Conservation (phyloP, 2,329 filamentous ascomycete species). For the Venturia oleaginea region DNA sequence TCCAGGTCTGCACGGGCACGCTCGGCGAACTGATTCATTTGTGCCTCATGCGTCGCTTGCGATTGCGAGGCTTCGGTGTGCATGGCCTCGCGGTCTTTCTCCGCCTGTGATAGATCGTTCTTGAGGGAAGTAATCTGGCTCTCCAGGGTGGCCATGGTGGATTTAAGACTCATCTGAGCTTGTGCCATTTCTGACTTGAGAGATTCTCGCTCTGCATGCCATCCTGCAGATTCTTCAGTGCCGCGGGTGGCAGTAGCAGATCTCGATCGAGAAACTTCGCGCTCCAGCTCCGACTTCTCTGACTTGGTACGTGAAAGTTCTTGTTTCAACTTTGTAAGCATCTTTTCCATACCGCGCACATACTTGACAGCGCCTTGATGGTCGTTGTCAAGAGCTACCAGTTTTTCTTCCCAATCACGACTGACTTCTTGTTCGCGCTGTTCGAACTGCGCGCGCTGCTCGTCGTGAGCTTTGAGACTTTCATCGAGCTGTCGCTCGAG, state of each 20-base stretch:
- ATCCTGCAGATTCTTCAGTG: constrained; percentile 40
- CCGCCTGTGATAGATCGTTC: constrained; percentile 56
- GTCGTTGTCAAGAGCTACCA: constrained; percentile 89
- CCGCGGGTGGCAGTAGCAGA: constrained; percentile 32
- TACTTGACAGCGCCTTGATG: constrained; percentile 98
- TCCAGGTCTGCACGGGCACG: constrained; percentile 62
- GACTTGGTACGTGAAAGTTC: constrained; percentile 88
- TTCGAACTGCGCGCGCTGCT: constrained; percentile 70
- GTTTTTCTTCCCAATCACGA: constrained; percentile 79
- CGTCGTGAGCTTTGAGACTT: constrained; percentile 72
- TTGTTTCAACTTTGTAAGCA: constrained; percentile 97
- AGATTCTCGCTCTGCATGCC: constrained; percentile 63
- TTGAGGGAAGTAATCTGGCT: constrained; percentile 59
- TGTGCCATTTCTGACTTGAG: constrained; percentile 61
- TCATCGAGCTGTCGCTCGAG: constrained; percentile 80
- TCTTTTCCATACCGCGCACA: constrained; percentile 96
- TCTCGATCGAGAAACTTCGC: constrained; percentile 39
- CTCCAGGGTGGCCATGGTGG: constrained; percentile 60
- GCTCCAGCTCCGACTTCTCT: constrained; percentile 73
- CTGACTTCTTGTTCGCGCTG: constrained; percentile 80
- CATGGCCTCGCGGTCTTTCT: constrained; percentile 61
- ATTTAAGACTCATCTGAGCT: constrained; percentile 60
- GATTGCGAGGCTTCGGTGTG: constrained; percentile 35
- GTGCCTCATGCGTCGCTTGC: constrained; percentile 2
- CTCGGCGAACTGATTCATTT: constrained; percentile 44